Evolutionary conservation across 768 basidiomycete species (phyloP), one percentile per base, ranked within the genome.

Genomic region (Mycena polygramma): DNA sequence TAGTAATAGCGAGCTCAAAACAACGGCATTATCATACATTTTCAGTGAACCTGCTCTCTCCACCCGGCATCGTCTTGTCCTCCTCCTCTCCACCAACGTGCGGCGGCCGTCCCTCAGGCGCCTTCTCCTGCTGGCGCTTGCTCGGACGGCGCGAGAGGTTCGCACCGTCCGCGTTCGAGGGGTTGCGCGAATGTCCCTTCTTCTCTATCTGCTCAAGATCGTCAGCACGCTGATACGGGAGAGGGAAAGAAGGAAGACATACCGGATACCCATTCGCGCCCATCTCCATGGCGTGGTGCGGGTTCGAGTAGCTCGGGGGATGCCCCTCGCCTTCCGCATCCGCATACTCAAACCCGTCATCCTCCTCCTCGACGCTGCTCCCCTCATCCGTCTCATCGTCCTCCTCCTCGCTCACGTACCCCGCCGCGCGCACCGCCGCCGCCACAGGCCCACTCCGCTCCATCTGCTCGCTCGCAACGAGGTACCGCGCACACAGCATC

Each of bases 381-480:
- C 89, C 89, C 63, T 91, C 91, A n/a, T 88, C 54, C 89, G 35
- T 88, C 89, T 85, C 86, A 52, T 81, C 81, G 48, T 83, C 86
- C 63, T 84, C 87, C 43, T 86, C 78, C 97, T 94, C 96, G 68
- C 91, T 92, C n/a, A 87, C 82, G 81, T 96, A 99, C 43, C 97
- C 97, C 1, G 88, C 96, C 3, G 91, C 87, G 60, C 96, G 84
- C 20, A 99, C 98, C 30, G 96, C 97, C 17, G 95, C 94, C 41
- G 93, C 94, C 35, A 99, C 93, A 0, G 96, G 96, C 3, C 97
- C 98, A 46, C 91, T 91, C 52, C 98, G 86, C 82, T 98, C 95
- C 82, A 99, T 93, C 78, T 90, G 88, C 83, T 99, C 98, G 73
- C 92, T 94, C 41, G 96, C 96, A 48, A 99, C 95, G 62, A 99